phyloP scores from a whole-genome alignment of 768 basidiomycete species.

The Mycena indigotica region DNA sequence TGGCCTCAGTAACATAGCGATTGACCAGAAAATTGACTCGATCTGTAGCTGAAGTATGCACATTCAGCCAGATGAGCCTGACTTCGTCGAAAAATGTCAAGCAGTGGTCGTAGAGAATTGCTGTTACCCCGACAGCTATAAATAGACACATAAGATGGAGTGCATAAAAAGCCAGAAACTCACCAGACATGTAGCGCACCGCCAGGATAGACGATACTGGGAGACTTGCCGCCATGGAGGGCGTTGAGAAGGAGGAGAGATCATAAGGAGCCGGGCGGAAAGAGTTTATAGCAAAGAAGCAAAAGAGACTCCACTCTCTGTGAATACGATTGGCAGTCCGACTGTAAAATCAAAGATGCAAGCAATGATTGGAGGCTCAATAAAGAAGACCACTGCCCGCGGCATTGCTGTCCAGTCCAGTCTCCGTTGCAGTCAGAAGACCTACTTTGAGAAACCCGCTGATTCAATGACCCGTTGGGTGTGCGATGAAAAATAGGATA shows the following conservation, averaged over 20 bases:
- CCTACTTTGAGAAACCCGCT: too few species aligned
- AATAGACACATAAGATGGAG: background rate
- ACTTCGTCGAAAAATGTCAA: background rate
- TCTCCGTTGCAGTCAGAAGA: too few species aligned
- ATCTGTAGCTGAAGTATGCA: background rate
- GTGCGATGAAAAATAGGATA: too few species aligned
- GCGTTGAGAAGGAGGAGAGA: background rate
- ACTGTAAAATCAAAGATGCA: too few species aligned
- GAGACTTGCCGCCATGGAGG: background rate
- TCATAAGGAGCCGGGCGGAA: too few species aligned
- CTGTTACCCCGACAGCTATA: background rate
- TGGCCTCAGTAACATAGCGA: slow-evolving; percentile 1
- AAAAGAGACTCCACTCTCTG: too few species aligned
- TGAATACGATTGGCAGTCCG: too few species aligned
- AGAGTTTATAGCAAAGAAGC: too few species aligned
- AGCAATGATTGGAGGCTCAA: too few species aligned
- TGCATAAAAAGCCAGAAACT: background rate
- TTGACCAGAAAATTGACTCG: slow-evolving; percentile 1
- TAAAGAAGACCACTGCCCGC: too few species aligned
- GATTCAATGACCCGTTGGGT: too few species aligned
- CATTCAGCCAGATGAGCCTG: background rate
- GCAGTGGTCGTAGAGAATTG: slow-evolving; percentile 4
- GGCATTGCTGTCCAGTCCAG: too few species aligned
- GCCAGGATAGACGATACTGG: background rate
- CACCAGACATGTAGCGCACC: slow-evolving; percentile 2